A percentile compares a stretch with the other conserved stretches of the same genome.
phyloP scores from a whole-genome alignment of 768 basidiomycete species.

The Xanthoconium purpureum region DNA sequence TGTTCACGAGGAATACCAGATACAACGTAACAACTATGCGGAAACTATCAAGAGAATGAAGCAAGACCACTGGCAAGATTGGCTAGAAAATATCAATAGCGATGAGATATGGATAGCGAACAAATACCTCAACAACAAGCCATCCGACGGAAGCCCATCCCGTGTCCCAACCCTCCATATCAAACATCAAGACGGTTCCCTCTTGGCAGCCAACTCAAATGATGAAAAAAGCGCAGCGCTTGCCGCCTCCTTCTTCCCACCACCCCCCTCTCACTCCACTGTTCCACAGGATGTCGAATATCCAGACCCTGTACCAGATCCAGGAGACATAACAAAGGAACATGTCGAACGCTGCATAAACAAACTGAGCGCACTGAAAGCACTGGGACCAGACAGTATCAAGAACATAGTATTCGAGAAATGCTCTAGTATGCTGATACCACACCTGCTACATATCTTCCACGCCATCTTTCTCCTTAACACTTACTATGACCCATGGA shows the following conservation, averaged over 20 bases:
- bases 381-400: neutral
- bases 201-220: neutral
- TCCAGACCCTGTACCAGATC: neutral
- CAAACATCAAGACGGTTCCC: neutral
- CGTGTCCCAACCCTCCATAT: constrained; percentile 3
- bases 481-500: neutral
- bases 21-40: neutral
- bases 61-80: constrained; percentile 5
- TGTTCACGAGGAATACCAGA: neutral
- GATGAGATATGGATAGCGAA: constrained; percentile 4
- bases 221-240: neutral
- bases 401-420: neutral
- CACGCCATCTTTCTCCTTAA: neutral
- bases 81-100: neutral
- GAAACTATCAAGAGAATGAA: constrained; percentile 1
- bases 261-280: neutral
- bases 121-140: neutral
- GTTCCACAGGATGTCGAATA: neutral
- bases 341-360: neutral
- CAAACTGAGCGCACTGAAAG: neutral
- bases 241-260: neutral
- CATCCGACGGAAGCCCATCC: neutral
- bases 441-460: neutral
- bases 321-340: neutral
- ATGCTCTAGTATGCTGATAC: neutral